These are phyloP conservation scores for Kluyveromyces marxianus DNA, from an alignment of 1,139 yeast species.

Conservation along the genomic window DNA sequence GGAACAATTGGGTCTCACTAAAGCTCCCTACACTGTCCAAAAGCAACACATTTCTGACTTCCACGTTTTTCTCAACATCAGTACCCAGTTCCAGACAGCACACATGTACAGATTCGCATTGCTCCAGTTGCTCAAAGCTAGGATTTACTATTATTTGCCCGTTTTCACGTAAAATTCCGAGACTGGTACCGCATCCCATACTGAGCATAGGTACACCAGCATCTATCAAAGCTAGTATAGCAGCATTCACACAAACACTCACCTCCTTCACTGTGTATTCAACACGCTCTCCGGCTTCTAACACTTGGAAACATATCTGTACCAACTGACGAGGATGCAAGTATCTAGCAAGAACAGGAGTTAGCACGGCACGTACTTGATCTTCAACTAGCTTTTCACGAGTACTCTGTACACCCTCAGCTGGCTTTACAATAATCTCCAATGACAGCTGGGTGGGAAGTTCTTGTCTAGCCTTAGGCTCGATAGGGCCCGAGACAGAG, in stretches of 20 bases:
- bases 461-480: slow-evolving; percentile 78
- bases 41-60: slow-evolving; percentile 48
- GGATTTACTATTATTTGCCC: slow-evolving; percentile 41
- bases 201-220: slow-evolving; percentile 65
- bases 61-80: slow-evolving; percentile 29
- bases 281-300: slow-evolving; percentile 48
- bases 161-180: slow-evolving; percentile 34
- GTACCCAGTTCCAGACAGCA: slow-evolving; percentile 48
- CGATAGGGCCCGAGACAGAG: slow-evolving; percentile 88
- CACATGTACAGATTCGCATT: slow-evolving; percentile 55
- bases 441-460: slow-evolving; percentile 70
- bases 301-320: slow-evolving; percentile 78
- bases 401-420: slow-evolving; percentile 64
- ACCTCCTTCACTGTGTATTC: slow-evolving; percentile 45
- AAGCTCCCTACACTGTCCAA: slow-evolving; percentile 72
- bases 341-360: slow-evolving; percentile 54
- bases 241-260: slow-evolving; percentile 64
- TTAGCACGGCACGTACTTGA: slow-evolving; percentile 54
- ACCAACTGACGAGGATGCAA: slow-evolving; percentile 77
- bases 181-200: slow-evolving; percentile 51
- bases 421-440: slow-evolving; percentile 77
- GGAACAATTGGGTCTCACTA: slow-evolving; percentile 45
- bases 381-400: slow-evolving; percentile 75
- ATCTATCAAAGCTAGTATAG: slow-evolving; percentile 66
- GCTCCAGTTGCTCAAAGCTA: slow-evolving; percentile 32